Evolutionary conservation across 2,329 filamentous ascomycete species (phyloP), one percentile per base, ranked within the genome.

Genomic region (Anthostomella pinea): DNA sequence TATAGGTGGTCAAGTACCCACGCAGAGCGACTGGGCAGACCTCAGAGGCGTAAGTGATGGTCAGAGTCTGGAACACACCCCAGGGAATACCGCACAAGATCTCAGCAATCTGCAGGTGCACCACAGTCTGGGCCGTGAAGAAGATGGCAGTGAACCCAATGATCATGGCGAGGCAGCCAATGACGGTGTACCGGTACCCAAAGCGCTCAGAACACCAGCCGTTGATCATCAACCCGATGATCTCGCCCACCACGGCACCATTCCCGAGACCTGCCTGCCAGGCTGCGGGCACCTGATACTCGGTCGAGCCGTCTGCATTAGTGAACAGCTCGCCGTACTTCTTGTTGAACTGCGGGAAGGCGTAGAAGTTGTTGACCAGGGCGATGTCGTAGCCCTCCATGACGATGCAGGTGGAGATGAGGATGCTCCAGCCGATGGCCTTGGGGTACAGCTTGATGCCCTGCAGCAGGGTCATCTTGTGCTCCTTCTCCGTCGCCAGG

Each of bases 331-430:
- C 65, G 38, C 77, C 77, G 49, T 78, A 80, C 55, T 79, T 79
- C 47, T 59, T 58, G 49, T 75, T 76, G 60, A 80, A 81, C 49
- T 75, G 70, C 4, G 69, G 66, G 37, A 77, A 75, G 24, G 73
- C 75, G 45, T 75, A 90, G 57, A 93, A 88, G 63, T 90, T 90
- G 68, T 83, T 87, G 53, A 93, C 79, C 35, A 94, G 69, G 53
- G 79, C 82, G 40, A 93, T 72, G 57, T 95, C 87, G 66, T 90
- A 94, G 21, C 87, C 88, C 63, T 95, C 88, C 89, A 95, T 95
- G 53, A 79, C 80, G 55, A 95, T 93, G 59, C 85, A 90, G 0
- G 87, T 91, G n/a, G 85, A 91, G 62, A 95, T 90, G 41, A 94
- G 69, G 33, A 95, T 56, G 52, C 82, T 87, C 87, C 87, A 95